A percentile compares a stretch with the other conserved stretches of the same genome.
phyloP scores from a whole-genome alignment of 768 basidiomycete genomes.

The Leccinum ochraceum region DNA sequence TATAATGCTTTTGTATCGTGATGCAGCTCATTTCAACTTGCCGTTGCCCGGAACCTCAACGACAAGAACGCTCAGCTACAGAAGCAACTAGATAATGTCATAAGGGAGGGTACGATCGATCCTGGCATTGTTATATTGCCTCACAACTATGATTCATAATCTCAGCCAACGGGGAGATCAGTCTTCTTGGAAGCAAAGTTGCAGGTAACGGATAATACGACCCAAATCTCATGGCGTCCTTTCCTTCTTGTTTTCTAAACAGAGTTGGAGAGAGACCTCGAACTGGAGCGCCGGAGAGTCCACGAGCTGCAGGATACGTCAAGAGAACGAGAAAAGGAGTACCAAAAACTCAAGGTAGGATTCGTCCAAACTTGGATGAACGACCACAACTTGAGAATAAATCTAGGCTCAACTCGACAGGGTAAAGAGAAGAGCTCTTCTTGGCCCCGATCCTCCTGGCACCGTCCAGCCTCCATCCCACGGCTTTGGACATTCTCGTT shows the following conservation, averaged over 20 bases:
- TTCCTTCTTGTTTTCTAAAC: constrained; percentile 11
- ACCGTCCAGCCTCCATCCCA: constrained; percentile 20
- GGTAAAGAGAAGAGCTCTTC: constrained; percentile 77
- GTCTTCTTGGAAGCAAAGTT: constrained; percentile 66
- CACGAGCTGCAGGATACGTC: constrained; percentile 73
- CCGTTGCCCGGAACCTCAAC: constrained; percentile 75
- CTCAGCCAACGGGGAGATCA: constrained; percentile 76
- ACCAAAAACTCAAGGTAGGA: constrained; percentile 78
- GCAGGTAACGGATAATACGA: constrained; percentile 43
- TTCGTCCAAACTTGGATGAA: background rate
- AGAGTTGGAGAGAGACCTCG: constrained; percentile 83
- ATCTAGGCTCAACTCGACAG: constrained; percentile 74
- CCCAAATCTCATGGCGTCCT: background rate
- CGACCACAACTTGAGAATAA: background rate
- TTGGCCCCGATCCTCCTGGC: constrained; percentile 42
- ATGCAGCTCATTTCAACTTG: constrained; percentile 70
- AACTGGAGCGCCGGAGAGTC: constrained; percentile 72
- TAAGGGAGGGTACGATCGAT: constrained; percentile 66
- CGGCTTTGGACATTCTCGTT: constrained; percentile 16
- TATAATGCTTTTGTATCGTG: constrained; percentile 4
- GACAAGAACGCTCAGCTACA: constrained; percentile 82
- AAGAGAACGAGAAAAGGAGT: constrained; percentile 82
- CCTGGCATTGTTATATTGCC: background rate
- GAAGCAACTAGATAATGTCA: constrained; percentile 82
- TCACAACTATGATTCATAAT: background rate